Conservation (phyloP, 257 asterid species). For the Paulownia fortunei region DNA sequence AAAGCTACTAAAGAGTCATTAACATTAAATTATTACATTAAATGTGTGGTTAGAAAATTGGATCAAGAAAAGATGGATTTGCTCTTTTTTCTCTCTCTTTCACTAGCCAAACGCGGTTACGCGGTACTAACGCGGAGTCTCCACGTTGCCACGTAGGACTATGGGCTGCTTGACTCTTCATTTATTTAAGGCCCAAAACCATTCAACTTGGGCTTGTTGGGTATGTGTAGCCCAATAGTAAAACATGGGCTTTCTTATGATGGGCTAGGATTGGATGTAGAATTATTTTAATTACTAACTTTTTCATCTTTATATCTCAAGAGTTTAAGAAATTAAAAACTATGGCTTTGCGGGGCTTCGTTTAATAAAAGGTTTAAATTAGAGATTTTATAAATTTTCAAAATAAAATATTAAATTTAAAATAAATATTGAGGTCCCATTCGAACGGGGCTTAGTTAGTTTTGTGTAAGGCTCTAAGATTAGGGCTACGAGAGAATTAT, state of each 20-base stretch:
- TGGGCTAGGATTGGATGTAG: not conserved
- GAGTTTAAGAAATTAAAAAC: too few species aligned
- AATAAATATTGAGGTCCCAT: too few species aligned
- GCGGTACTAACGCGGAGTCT: slow-evolving; percentile 41
- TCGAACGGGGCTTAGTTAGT: too few species aligned
- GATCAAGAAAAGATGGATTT: not conserved
- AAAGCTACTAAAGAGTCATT: not conserved
- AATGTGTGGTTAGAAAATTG: not conserved
- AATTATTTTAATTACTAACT: too few species aligned
- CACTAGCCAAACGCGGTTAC: slow-evolving; percentile 33
- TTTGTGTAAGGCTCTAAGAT: too few species aligned
- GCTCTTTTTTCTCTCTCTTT: slow-evolving; percentile 12
- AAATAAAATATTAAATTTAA: too few species aligned
- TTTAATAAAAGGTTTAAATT: too few species aligned
- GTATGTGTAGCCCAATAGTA: not conserved
- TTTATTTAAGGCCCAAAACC: not conserved
- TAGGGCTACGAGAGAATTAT: too few species aligned
- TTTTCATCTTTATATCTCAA: too few species aligned
- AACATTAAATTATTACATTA: not conserved
- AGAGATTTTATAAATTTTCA: too few species aligned
- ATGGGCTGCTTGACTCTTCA: too few species aligned
- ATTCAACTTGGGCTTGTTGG: not conserved
- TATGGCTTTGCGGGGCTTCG: too few species aligned
- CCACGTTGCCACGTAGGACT: slow-evolving; percentile 15
- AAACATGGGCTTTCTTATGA: not conserved